These are phyloP conservation scores for Kodamaea ohmeri DNA, from an alignment of 1,139 yeast genomes.

Conservation along the genomic window DNA sequence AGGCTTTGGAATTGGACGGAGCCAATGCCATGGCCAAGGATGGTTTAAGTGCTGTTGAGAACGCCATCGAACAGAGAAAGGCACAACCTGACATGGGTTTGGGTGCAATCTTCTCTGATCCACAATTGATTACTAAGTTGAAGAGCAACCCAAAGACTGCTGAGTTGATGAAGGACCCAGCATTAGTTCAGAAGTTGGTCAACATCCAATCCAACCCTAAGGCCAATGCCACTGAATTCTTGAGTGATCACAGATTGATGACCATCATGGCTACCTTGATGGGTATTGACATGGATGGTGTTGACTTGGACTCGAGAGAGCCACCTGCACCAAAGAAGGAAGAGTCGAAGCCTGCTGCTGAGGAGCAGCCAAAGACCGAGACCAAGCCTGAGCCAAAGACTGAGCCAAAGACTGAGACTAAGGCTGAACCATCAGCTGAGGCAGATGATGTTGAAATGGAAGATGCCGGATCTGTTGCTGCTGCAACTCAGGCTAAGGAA, in stretches of 20 bases:
- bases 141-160: constrained; percentile 84
- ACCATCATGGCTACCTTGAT: constrained; percentile 80
- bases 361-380: constrained; percentile 8
- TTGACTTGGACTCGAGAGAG: constrained; percentile 30
- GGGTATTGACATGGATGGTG: constrained; percentile 73
- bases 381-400: constrained; percentile 17
- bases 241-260: constrained; percentile 84
- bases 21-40: constrained; percentile 82
- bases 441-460: constrained; percentile 37
- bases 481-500: constrained; percentile 79
- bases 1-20: constrained; percentile 82
- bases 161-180: constrained; percentile 84
- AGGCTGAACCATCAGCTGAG: constrained; percentile 8
- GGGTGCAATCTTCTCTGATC: constrained; percentile 77
- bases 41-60: constrained; percentile 71
- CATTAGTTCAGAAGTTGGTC: constrained; percentile 68
- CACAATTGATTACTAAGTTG: constrained; percentile 71
- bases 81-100: constrained; percentile 70
- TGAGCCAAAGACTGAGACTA: constrained; percentile 9
- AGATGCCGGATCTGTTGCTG: constrained; percentile 31
- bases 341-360: constrained; percentile 8
- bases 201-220: constrained; percentile 72
- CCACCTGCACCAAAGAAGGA: constrained; percentile 17
- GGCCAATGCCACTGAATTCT: constrained; percentile 60
- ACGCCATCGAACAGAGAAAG: constrained; percentile 45